These are phyloP conservation scores for Geum urbanum DNA, from an alignment of 306 rosid species.

Conservation along the genomic window DNA sequence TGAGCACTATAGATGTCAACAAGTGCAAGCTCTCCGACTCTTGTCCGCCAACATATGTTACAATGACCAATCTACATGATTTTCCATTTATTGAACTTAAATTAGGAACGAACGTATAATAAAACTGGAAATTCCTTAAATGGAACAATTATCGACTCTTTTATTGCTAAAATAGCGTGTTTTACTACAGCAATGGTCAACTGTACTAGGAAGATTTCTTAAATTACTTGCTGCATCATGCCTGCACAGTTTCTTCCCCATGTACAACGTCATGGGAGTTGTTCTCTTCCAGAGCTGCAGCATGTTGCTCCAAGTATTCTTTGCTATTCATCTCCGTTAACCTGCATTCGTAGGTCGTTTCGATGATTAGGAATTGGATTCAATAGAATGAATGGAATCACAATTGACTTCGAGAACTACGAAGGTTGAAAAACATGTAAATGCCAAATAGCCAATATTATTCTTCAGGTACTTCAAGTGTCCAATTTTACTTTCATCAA, in stretches of 20 bases:
- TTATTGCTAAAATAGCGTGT: background rate
- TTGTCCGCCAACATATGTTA: too few species aligned
- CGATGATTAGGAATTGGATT: constrained; percentile 15
- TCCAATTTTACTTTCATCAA: background rate
- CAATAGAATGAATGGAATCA: background rate
- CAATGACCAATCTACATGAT: too few species aligned
- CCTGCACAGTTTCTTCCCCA: constrained; percentile 5
- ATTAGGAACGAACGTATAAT: background rate
- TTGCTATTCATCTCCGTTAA: constrained; percentile 89
- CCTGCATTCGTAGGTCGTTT: constrained; percentile 39
- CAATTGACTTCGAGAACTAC: background rate
- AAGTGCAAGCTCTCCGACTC: too few species aligned
- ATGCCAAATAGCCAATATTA: background rate
- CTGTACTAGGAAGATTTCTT: background rate
- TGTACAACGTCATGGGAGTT: constrained; percentile 9
- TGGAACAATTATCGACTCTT: background rate
- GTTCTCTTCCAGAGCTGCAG: constrained; percentile 49
- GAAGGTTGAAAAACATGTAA: background rate
- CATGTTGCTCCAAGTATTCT: constrained; percentile 86
- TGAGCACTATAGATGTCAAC: too few species aligned
- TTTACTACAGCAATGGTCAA: background rate
- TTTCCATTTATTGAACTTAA: background rate
- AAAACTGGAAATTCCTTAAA: background rate
- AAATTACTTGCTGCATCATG: background rate
- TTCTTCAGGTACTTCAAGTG: background rate